Evolutionary conservation across 176 grass and related monocot genomes (phyloP), one percentile per base, ranked within the genome.

Genomic region (Hordeum marinum): DNA sequence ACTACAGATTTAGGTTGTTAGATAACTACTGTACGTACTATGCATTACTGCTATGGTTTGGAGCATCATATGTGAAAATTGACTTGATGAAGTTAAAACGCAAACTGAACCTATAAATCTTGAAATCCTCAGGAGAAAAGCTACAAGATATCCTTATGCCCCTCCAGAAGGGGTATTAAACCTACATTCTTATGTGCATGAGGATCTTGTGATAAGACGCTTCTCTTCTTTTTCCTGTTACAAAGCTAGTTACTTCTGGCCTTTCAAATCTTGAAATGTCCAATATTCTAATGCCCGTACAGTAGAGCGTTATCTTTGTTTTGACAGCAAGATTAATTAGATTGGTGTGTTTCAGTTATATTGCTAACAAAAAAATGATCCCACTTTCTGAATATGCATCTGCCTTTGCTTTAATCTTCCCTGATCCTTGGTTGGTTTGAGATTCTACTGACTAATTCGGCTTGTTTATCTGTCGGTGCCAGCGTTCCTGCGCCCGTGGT

Each of bases 391-490:
- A 59, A n/a, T 66, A 20, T 32, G n/a, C 55, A 23, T 71, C 55
- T 40, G 66, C 23, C 39, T 15, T 25, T 18, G 18, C 65, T 45
- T 36, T 63, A 46, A 36, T 87, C 72, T 39, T 68, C 20, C 18
- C 17, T 14, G 46, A 39, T 12, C 63, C 72, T 18, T 14, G 18
- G 72, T 41, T 62, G 15, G 18, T 41, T 75, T 34, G 32, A 9
- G 32, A 72, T 42, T 32, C 18, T 57, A 57, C 52, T 57, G 15
- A 3, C 52, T 84, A 29, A 87, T 6, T 31, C 25, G n/a, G 18
- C 55, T 75, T 86, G 27, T n/a, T 75, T 86, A 35, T 52, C 15
- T 52, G 15, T 52, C 71, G 62, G n/a, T 89, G 66, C 5, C 84
- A 94, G 92, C 27, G 3, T 25, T 29, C 20, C 62, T 45, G 59